phyloP scores from a whole-genome alignment of 176 grass and related monocot species.

The Musa acuminata region DNA sequence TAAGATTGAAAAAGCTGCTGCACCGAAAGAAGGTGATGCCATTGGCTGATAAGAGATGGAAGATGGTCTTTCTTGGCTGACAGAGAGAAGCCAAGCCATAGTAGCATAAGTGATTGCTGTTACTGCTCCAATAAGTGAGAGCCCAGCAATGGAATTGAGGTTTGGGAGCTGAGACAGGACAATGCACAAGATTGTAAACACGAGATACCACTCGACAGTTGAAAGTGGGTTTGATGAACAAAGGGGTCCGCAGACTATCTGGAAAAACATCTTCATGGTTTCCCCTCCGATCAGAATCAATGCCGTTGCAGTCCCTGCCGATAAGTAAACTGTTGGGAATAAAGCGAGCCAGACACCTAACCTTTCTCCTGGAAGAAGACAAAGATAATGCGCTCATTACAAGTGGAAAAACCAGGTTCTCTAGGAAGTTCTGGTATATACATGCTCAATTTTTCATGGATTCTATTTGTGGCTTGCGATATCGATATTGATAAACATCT shows the following conservation, averaged over 20 bases:
- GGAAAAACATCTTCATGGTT: slow-evolving; percentile 94
- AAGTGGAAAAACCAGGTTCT: background rate
- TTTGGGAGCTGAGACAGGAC: slow-evolving; percentile 97
- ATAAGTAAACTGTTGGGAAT: slow-evolving; percentile 95
- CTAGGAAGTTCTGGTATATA: too few species aligned
- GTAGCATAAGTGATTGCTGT: slow-evolving; percentile 86
- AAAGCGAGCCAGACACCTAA: slow-evolving; percentile 72
- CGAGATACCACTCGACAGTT: slow-evolving; percentile 92
- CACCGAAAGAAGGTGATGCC: slow-evolving; percentile 36
- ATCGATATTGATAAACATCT: too few species aligned
- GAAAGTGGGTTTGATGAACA: slow-evolving; percentile 72
- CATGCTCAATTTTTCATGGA: too few species aligned
- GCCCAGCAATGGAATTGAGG: slow-evolving; percentile 90
- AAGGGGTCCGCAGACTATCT: slow-evolving; percentile 70
- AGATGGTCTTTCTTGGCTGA: slow-evolving; percentile 44
- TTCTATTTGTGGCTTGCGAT: too few species aligned
- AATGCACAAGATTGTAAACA: slow-evolving; percentile 76
- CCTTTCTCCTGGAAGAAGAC: slow-evolving; percentile 61
- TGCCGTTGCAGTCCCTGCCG: slow-evolving; percentile 84
- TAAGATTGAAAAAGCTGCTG: slow-evolving; percentile 46
- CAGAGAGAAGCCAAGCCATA: slow-evolving; percentile 86
- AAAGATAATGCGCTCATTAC: background rate
- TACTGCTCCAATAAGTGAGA: slow-evolving; percentile 76
- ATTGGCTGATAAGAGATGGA: slow-evolving; percentile 60
- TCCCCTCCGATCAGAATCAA: slow-evolving; percentile 86